Percentiles rank a stretch among this genome's conserved stretches.
Evolutionary conservation across 2,329 filamentous ascomycete genomes (phyloP).

Genomic region (Neurospora sp.): DNA sequence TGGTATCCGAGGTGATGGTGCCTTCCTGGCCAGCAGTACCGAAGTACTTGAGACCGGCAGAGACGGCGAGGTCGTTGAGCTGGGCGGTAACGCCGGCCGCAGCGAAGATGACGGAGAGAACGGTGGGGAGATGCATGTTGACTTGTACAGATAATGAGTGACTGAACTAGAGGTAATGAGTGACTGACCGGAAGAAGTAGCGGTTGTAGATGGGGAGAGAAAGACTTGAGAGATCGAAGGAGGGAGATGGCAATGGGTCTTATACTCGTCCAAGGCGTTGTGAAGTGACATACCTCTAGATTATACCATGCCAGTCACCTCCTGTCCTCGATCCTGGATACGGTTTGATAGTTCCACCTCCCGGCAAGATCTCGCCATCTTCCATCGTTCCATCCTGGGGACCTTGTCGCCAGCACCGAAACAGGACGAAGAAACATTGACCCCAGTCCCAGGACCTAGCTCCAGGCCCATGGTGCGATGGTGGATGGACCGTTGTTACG

Average conservation of each 20-base stretch:
- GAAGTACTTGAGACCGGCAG: conserved; percentile 50
- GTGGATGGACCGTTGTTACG: neutral
- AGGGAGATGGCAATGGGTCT: neutral
- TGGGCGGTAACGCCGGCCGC: conserved; percentile 18
- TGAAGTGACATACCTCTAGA: neutral
- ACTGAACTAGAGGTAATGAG: neutral
- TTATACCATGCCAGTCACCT: neutral
- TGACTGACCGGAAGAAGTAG: neutral
- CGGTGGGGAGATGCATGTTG: conserved; percentile 14
- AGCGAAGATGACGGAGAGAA: conserved; percentile 16
- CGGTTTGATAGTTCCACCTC: neutral
- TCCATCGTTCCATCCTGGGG: neutral
- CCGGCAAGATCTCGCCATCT: neutral
- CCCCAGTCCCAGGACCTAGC: neutral
- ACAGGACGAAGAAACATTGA: neutral
- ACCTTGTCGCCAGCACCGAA: neutral
- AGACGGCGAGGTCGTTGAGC: conserved; percentile 43
- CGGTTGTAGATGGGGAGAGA: neutral
- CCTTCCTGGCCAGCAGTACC: conserved; percentile 54
- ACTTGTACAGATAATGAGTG: neutral
- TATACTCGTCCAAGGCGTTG: neutral
- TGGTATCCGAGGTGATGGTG: conserved; percentile 37
- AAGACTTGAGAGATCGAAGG: neutral
- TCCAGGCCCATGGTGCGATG: neutral
- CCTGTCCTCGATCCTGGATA: neutral